Evolutionary conservation across 163 green algal species (phyloP).

Genomic region (Coccomyxa subellipsoidea): DNA sequence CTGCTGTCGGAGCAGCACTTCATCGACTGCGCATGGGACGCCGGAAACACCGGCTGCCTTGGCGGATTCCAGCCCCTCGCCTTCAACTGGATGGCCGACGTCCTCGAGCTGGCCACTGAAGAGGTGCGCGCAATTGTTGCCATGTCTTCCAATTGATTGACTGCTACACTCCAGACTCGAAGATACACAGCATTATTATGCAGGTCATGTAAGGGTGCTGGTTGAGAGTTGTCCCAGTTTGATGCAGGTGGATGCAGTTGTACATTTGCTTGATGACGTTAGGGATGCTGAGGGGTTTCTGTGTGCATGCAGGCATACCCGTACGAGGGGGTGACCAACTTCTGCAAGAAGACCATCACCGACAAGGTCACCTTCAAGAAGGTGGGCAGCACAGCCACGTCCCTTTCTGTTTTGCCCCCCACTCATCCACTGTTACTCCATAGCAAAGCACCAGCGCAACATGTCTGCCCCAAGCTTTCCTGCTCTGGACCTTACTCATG

Average conservation of each 20-base stretch:
- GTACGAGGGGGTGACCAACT: slow-evolving; percentile 47
- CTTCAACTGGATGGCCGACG: slow-evolving; percentile 40
- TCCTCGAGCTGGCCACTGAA: slow-evolving; percentile 23
- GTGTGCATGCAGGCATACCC: slow-evolving; percentile 35
- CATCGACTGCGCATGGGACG: slow-evolving; percentile 56
- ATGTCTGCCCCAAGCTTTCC: slow-evolving; percentile 6
- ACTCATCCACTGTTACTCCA: not conserved
- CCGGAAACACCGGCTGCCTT: slow-evolving; percentile 49
- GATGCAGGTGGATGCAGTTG: not conserved
- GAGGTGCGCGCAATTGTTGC: not conserved
- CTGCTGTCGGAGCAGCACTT: slow-evolving; percentile 58
- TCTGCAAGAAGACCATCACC: slow-evolving; percentile 27
- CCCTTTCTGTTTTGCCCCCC: not conserved
- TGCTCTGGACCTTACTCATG: too few relatives aligned
- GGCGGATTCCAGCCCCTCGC: slow-evolving; percentile 42
- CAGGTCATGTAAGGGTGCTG: too few relatives aligned
- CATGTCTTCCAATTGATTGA: not conserved
- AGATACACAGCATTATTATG: too few relatives aligned
- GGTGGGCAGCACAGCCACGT: not conserved
- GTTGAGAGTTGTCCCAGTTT: too few relatives aligned
- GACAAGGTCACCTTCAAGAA: slow-evolving; percentile 22
- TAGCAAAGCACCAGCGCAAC: not conserved
- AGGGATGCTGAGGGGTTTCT: not conserved
- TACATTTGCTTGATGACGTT: not conserved
- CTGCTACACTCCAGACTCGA: not conserved